Conservation (phyloP, 2,329 filamentous ascomycete species). For the Dissoconium aciculare region DNA sequence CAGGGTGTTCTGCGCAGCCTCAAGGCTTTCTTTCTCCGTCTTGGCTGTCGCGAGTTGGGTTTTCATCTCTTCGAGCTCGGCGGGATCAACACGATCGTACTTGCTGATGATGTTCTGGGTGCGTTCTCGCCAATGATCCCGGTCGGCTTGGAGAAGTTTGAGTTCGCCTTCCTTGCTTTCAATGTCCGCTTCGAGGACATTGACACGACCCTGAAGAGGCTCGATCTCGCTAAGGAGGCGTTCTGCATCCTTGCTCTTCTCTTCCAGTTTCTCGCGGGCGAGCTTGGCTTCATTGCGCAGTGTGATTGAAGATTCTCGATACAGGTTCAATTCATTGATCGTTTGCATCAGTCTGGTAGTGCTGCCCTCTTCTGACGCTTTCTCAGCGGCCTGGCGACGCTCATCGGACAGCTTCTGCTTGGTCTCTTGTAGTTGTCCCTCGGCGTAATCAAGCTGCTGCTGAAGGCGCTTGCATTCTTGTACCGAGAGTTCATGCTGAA, state of each 20-base stretch:
- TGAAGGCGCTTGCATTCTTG: conserved; percentile 80
- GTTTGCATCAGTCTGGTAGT: conserved; percentile 90
- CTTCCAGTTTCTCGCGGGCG: conserved; percentile 57
- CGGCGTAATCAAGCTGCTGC: conserved; percentile 76
- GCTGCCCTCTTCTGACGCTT: conserved; percentile 55
- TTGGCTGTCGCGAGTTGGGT: conserved; percentile 47
- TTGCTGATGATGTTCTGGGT: conserved; percentile 92
- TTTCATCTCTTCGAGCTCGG: conserved; percentile 80
- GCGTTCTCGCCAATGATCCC: conserved; percentile 89
- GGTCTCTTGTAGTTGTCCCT: conserved; percentile 76
- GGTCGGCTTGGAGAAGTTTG: conserved; percentile 75
- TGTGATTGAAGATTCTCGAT: conserved; percentile 86
- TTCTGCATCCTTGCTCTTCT: conserved; percentile 60
- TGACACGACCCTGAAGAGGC: conserved; percentile 65
- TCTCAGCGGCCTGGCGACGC: conserved; percentile 59
- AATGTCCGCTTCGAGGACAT: conserved; percentile 68
- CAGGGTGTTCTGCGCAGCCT: conserved; percentile 36
- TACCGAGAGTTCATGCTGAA: conserved; percentile 80
- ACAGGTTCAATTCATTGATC: conserved; percentile 86
- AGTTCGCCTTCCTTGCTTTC: conserved; percentile 76
- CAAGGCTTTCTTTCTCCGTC: conserved; percentile 39
- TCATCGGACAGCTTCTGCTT: conserved; percentile 84
- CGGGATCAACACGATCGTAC: conserved; percentile 87
- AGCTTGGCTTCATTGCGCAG: conserved; percentile 75
- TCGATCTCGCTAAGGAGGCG: conserved; percentile 61